Evolutionary conservation across 805 yeast genomes (phyloP), one percentile per base, ranked within the genome.

Genomic region (Wickerhamomyces mucosus): DNA sequence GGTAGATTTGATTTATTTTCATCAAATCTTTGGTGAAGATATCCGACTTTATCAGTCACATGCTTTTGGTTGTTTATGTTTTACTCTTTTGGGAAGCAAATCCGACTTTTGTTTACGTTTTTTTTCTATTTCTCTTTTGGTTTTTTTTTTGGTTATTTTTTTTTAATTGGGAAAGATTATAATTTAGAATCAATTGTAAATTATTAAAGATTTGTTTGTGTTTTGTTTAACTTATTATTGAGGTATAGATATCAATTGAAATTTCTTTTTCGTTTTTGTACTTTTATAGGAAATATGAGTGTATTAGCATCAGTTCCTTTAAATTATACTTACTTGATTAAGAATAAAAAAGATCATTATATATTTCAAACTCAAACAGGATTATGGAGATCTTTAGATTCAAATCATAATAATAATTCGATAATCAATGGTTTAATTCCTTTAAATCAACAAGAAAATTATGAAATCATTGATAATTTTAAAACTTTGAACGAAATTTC

Each of bases 331-430:
- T 47, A 39, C 24, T 31, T 44, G 5, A 20, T 46, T 7, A 40
- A 34, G 25, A 27, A 36, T 17, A 14, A n/a, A 23, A 7, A 21
- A 5, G n/a, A 26, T 4, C 14, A 28, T 3, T 41, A 40, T 26
- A 22, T 45, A 18, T 45, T 38, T 29, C 38, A 41, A n/a, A 39
- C 55, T 8, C 26, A 36, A 21, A 34, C 34, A 4, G 53, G 51
- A 1, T 32, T 46, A 5, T 50, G 51, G 51, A 15, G 14, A 0
- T 16, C 18, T 3, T 15, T 46, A 14, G 38, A 42, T 14, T 21
- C n/a, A n/a, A n/a, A n/a, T n/a, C n/a, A n/a, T n/a, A n/a, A 28
- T 7, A 34, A 36, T 4, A 44, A 47, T 25, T 28, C 27, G 14
- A 36, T 35, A 15, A 24, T 44, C 5, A 3, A 14, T 19, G 23